A percentile compares a stretch with the other conserved stretches of the same genome.
Evolutionary conservation across 2,329 filamentous ascomycete genomes (phyloP).

Genomic region (Raffaelea deltoideospora): DNA sequence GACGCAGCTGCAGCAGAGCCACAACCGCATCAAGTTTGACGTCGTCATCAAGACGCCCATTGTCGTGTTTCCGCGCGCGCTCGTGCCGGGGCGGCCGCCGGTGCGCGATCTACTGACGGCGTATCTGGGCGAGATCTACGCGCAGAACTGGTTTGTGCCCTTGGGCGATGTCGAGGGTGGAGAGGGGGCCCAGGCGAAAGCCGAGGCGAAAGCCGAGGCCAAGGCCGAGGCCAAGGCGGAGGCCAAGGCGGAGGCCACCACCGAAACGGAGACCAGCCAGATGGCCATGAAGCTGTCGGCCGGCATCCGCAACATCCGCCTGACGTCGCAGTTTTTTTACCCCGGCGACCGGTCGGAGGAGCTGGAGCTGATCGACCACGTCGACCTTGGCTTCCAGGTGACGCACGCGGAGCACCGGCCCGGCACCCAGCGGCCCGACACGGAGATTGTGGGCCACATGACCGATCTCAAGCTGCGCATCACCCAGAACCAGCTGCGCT

Average conservation of each 20-base stretch:
- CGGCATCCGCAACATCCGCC: conserved; percentile 78
- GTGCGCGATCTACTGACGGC: conserved; percentile 82
- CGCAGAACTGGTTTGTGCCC: conserved; percentile 79
- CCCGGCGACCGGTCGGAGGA: conserved; percentile 58
- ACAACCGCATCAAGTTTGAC: conserved; percentile 85
- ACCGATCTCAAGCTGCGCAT: conserved; percentile 83
- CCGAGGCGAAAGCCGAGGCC: too few relatives aligned
- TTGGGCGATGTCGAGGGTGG: too few relatives aligned
- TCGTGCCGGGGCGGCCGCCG: conserved; percentile 52
- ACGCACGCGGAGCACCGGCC: conserved; percentile 77
- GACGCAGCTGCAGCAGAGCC: conserved; percentile 80
- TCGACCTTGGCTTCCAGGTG: conserved; percentile 85
- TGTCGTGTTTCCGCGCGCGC: conserved; percentile 75
- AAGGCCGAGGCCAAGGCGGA: too few relatives aligned
- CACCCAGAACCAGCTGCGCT: conserved; percentile 82
- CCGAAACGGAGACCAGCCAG: conserved; percentile 50
- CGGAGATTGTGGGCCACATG: conserved; percentile 82
- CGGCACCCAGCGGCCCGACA: conserved; percentile 68
- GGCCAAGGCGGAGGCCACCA: too few relatives aligned
- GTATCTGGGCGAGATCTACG: conserved; percentile 93
- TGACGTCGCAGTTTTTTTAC: conserved; percentile 85
- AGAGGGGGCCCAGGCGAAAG: too few relatives aligned
- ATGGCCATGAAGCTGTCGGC: conserved; percentile 81
- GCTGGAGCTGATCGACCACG: conserved; percentile 90
- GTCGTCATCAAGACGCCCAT: conserved; percentile 90